Base-by-base conservation (phyloP, 805 yeast genomes). In the Candida michaelii region DNA sequence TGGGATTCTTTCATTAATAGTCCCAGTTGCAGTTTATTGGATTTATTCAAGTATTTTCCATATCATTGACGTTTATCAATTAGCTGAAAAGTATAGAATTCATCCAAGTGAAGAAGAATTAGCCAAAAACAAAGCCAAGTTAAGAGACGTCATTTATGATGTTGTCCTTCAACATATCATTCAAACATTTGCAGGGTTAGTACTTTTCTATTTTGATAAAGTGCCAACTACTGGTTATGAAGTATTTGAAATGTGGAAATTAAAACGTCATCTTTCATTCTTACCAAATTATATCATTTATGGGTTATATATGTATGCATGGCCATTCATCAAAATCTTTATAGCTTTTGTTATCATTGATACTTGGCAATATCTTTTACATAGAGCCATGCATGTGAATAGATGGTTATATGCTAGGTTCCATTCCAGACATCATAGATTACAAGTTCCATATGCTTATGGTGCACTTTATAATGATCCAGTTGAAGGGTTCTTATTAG, bases 381-480 rank as follows among this genome's bases (percentile, higher is more conserved):
- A 93, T 63, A 76, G 96, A 48, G 60, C 75, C 49, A 90, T 93
- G 98, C 99, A 93, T 60, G 56, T 74, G 59, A 86, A 86, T 74
- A 83, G 82, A 59, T 67, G 73, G 42, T 69, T 90, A 37, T 93
- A 93, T 75, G 78, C 76, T 49, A 69, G 80, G 40, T 87, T 88
- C 73, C 99, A 93, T 63, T 89, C 98, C 5, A 82, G 96, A 52
- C 99, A 93, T 65, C 99, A 93, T 65, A 72, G 91, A 42, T 73
- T 93, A 39, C 91, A 93, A 54, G 97, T 93, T 27, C 99, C 99
- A 7, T 93, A 89, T 63, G 97, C 98, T 0, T 90, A 76, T 63
- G 99, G 99, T 39, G 99, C 99, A 2, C 74, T 93, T 24, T 93
- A 88, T 72, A 93, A 93, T 65, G 89, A 89, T 54, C 95, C 97